Base-by-base conservation (phyloP, 2,329 filamentous ascomycete genomes). In the Alternaria consortialis region DNA sequence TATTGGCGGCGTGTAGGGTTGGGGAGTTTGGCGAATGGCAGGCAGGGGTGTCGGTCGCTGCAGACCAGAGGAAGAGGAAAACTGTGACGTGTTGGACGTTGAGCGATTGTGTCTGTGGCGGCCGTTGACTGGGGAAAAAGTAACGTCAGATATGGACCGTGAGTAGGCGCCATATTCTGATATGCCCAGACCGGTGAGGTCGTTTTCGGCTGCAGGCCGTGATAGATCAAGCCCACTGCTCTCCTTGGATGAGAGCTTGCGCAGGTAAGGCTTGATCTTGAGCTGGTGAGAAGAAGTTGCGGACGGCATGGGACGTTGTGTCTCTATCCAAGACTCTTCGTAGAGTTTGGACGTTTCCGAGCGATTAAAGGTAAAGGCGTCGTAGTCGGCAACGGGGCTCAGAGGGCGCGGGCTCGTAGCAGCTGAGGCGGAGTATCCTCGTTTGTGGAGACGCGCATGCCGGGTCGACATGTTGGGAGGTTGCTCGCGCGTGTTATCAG, bases 211-310 rank as follows among this genome's bases (percentile, higher is more conserved):
- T 6, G 82, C 82, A 4, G 85, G 83, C 32, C 84, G 83, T 32
- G 84, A 86, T 25, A 87, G 77, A 69, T 88, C 85, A 55, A 87
- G 81, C 20, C 82, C 81, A 46, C 79, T 77, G 54, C 80, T 78
- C 66, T 84, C 84, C 60, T 83, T 80, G 46, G 79, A 78, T 20
- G 84, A 83, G 63, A 84, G 78, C 71, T 85, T 87, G 53, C 84
- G 82, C 53, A 86, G 76, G 60, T 86, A 83, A 3, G 86, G 85
- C 72, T 87, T 87, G 73, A 86, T 82, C 72, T 84, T 85, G 68
- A 71, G 69, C 53, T 70, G 66, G 58, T 73, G 66, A 27, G 68
- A 61, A 32, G 66, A 46, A n/a, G 69, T 61, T 25, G 68, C 63
- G 51, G 69, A 59, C 9, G 73, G 63, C 65, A 70, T 65, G 63